Conservation (phyloP, 2,329 filamentous ascomycete species). For the Fusarium oxysporum region DNA sequence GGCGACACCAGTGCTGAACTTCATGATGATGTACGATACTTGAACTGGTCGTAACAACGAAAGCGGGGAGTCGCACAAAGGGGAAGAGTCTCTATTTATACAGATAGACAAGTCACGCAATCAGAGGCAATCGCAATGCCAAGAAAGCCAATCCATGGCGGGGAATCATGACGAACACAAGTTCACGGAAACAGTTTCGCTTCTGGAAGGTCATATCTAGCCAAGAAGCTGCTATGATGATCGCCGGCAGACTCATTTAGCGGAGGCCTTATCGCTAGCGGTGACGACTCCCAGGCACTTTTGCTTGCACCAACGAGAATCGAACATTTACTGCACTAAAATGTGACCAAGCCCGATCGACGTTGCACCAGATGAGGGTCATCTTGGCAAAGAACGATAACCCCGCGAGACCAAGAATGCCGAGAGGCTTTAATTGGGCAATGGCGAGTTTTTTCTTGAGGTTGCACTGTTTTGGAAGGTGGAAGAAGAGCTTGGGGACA, state of each 20-base stretch:
- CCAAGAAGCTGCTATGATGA: background rate
- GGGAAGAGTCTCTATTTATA: background rate
- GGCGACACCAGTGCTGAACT: conserved; percentile 5
- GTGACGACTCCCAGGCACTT: background rate
- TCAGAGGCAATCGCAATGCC: background rate
- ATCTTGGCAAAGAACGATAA: background rate
- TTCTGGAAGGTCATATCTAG: conserved; percentile 30
- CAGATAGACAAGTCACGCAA: background rate
- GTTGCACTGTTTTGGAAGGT: conserved; percentile 31
- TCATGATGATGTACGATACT: conserved; percentile 7
- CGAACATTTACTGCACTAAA: background rate
- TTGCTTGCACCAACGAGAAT: background rate
- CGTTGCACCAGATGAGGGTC: conserved; percentile 7
- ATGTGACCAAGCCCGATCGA: background rate
- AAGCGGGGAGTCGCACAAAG: too few relatives aligned
- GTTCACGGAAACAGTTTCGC: conserved; percentile 11
- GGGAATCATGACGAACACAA: background rate
- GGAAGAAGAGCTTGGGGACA: conserved; percentile 4
- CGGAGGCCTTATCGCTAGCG: background rate
- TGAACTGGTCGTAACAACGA: background rate
- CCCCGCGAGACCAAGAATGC: background rate
- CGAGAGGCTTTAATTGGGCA: background rate
- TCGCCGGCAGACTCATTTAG: background rate
- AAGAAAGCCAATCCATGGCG: background rate
- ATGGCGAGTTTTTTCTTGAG: background rate